Evolutionary conservation across 2,329 filamentous ascomycete genomes (phyloP).

Genomic region (Nigrospora oryzae): DNA sequence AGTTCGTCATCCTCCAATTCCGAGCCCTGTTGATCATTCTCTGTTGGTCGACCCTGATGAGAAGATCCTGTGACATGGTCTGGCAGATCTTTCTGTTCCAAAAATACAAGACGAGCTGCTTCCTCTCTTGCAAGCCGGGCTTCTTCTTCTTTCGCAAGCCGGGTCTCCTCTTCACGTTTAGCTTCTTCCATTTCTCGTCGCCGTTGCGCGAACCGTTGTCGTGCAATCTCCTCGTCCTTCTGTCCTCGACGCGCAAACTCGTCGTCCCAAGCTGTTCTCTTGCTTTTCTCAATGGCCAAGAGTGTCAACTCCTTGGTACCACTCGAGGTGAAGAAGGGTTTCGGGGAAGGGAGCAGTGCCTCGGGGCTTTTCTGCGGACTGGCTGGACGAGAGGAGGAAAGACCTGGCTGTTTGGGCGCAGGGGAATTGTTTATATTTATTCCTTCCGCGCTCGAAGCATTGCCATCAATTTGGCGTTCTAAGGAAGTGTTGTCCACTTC

Average conservation of each 20-base stretch:
- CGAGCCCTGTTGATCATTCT: neutral
- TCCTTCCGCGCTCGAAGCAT: neutral
- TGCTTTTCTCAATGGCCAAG: constrained; percentile 20
- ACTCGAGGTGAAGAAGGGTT: constrained; percentile 24
- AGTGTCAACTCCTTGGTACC: constrained; percentile 14
- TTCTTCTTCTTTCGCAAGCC: neutral
- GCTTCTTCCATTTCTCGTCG: constrained; percentile 6
- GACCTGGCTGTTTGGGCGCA: no score
- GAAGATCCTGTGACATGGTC: no score
- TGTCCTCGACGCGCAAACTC: constrained; percentile 9
- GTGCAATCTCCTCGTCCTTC: constrained; percentile 10
- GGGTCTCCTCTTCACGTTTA: constrained; percentile 1
- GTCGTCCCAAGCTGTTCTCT: constrained; percentile 19
- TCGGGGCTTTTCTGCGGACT: constrained; percentile 1
- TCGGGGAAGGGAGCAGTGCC: constrained; percentile 14
- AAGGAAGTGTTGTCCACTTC: neutral
- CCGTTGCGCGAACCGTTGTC: constrained; percentile 10
- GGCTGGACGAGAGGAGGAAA: neutral
- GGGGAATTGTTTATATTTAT: neutral
- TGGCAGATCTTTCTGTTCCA: no score
- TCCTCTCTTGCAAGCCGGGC: neutral
- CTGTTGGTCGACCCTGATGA: neutral
- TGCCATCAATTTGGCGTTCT: neutral
- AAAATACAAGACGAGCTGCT: no score
- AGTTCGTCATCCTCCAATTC: neutral